phyloP scores from a whole-genome alignment of 164 flowering plant species.

The Saururus chinensis region DNA sequence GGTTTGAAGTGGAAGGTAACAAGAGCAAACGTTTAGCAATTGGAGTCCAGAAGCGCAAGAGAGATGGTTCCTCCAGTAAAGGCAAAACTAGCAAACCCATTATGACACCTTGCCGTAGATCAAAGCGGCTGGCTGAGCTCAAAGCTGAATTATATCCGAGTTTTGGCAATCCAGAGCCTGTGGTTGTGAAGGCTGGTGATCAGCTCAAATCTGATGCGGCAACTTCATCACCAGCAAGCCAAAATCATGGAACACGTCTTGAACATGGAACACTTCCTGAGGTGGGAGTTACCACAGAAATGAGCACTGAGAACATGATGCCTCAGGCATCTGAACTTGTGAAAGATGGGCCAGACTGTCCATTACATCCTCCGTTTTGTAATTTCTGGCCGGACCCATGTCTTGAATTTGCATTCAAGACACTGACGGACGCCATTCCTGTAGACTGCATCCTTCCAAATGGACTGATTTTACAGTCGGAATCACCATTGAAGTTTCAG shows the following conservation, averaged over 20 bases:
- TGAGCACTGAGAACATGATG: no score
- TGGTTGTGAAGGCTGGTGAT: conserved; percentile 5
- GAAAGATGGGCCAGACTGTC: conserved; percentile 14
- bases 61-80: conserved; percentile 1
- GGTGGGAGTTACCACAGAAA: background rate
- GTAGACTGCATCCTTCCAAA: conserved; percentile 1
- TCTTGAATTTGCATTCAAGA: conserved; percentile 41
- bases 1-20: background rate
- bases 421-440: conserved; percentile 39
- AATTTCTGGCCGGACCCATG: conserved; percentile 37
- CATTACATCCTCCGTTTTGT: conserved; percentile 15
- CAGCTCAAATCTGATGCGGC: background rate
- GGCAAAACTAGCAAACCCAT: conserved; percentile 11
- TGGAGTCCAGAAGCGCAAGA: background rate
- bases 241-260: background rate
- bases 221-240: background rate
- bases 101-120: conserved; percentile 36
- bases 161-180: conserved; percentile 12
- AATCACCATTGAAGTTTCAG: background rate
- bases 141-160: conserved; percentile 21
- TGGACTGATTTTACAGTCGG: background rate
- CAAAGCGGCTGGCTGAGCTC: conserved; percentile 46
- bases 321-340: conserved; percentile 4
- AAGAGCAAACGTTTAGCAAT: background rate
- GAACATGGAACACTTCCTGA: background rate